Base-by-base conservation (phyloP, 371 early-diverging fungal genomes). In the Circinella minor region DNA sequence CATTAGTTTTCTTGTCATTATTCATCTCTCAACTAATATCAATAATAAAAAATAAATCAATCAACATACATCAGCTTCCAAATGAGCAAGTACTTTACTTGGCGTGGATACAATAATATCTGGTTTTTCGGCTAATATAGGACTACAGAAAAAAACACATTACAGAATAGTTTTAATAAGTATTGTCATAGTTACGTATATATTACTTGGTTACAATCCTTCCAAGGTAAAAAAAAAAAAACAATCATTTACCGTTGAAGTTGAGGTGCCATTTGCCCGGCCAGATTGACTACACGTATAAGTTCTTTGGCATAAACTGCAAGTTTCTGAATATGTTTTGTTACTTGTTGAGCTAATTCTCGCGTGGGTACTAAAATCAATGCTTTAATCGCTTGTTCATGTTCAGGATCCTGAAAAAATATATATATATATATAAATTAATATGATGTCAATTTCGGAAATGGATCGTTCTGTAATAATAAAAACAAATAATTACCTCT, bases 331-430 rank as follows among this genome's bases (percentile, higher is more conserved):
- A 95, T 73, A 65, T 93, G 92, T 47, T 84, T 81, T 13, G 89
- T 84, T 13, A 98, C 97, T 82, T 98, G 99, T 75, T 93, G 94
- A 37, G 98, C 96, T 46, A 99, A 88, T 80, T 99, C 99, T 63
- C 96, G 86, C 0, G 99, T 98, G 4, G 99, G 99, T 5, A 98
- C 99, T 36, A 99, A 81, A 60, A 99, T 90, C 76, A 84, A 71
- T 1, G 84, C 80, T 65, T 77, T 80, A 55, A 77, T 80, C 17
- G 76, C 68, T 51, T 75, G 61, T 59, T 70, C 69, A 13, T 63
- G 61, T 36, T 74, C 70, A n/a, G 63, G 36, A 11, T 63, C 67
- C 72, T 43, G 43, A 43, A 74, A 69, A n/a, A n/a, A n/a, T n/a
- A n/a, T n/a, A n/a, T n/a, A n/a, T n/a, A n/a, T n/a, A n/a, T n/a